Evolutionary conservation across 2,329 filamentous ascomycete genomes (phyloP), one percentile per base, ranked within the genome.

Genomic region (Aureobasidium namibiae): DNA sequence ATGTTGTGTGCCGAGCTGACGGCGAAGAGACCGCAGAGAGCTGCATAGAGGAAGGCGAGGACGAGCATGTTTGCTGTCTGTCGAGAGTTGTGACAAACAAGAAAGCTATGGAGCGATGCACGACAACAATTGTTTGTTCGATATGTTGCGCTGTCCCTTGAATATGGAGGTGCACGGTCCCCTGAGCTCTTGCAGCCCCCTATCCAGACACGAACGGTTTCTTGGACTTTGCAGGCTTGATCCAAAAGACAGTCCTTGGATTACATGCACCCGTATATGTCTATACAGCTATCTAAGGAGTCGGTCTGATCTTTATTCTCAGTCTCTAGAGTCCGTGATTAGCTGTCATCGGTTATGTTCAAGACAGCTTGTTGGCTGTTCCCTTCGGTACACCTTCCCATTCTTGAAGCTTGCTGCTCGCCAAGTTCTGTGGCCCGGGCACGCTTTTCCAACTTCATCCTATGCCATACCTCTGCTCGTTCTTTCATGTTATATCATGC

Each of bases 1-100:
- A 99, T 97, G 80, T 95, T 97, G 83, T 99, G 94, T 67, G 90
- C 90, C 65, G 83, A 74, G 63, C 83, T 81, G 65, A 86, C 80
- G 67, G 84, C 82, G 67, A 85, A 79, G 71, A 89, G 73, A 69
- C 78, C 78, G 65, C 80, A 80, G 66, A 82, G 73, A 59, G 70
- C 70, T 49, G 74, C 70, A 60, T 78, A 67, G 39, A 75, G 59
- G 48, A 69, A 67, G 42, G 73, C 61, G 48, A 73, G 67, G 39
- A 70, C 66, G 61, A 65, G 64, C 68, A 72, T 70, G 33, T 31
- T 39, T 46, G 54, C 54, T 57, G 62, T 39, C 14, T n/a, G 23
- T 41, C 41, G 46, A 59, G 44, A 48, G 23, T 57, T 16, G 52
- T 45, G 14, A 36, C 23, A 54, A 26, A 44, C 50, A 42, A 14